Conservation (phyloP, 495 filamentous ascomycete species). For the Trichoderma asperelloides region DNA sequence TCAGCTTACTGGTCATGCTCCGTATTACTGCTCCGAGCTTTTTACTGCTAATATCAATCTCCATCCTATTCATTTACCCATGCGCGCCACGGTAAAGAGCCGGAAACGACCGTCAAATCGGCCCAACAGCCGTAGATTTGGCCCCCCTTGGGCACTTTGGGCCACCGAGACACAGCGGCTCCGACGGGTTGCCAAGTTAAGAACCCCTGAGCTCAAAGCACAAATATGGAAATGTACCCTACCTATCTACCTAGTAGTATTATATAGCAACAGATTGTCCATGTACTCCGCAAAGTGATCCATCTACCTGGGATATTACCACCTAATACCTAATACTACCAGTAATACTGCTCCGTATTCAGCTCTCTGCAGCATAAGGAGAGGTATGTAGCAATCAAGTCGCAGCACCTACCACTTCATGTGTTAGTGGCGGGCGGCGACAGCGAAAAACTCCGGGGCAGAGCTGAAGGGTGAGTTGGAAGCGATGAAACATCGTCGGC, state of each 20-base stretch:
- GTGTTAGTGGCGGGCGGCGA: background rate
- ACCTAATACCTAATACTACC: too few relatives aligned
- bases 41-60: background rate
- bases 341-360: background rate
- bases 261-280: background rate
- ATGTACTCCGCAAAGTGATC: background rate
- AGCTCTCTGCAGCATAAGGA: background rate
- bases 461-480: background rate
- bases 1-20: background rate
- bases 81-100: background rate
- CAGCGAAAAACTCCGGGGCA: background rate
- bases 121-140: background rate
- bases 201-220: background rate
- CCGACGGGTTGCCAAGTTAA: background rate
- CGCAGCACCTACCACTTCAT: background rate
- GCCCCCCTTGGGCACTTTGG: background rate
- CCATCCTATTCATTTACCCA: too few relatives aligned
- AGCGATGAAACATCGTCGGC: background rate
- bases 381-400: background rate
- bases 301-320: background rate
- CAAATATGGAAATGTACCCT: background rate
- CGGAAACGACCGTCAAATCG: background rate
- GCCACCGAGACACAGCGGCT: background rate
- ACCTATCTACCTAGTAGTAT: background rate
- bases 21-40: background rate